Evolutionary conservation across 495 filamentous ascomycete species (phyloP).

Genomic region (Penicillium subrubescens): DNA sequence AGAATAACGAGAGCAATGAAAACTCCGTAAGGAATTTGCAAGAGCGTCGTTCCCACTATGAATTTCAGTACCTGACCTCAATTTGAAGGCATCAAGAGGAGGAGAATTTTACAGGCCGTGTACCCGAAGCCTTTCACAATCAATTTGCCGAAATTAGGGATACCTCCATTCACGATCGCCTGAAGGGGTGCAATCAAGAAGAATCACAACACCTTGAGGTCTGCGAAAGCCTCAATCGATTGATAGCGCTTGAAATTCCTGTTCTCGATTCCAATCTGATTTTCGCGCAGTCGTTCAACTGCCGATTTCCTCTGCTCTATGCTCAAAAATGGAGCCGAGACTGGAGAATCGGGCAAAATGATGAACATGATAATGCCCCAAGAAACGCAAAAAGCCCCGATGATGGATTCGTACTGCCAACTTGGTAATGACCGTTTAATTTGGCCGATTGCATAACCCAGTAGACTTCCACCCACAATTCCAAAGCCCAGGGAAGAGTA

Average conservation of each 20-base stretch:
- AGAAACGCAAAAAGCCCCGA: constrained; percentile 36
- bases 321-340: constrained; percentile 40
- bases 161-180: constrained; percentile 46
- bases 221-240: constrained; percentile 48
- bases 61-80: not conserved
- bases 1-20: constrained; percentile 56
- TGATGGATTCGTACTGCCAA: constrained; percentile 45
- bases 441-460: constrained; percentile 18
- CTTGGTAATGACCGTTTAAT: constrained; percentile 18
- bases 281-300: constrained; percentile 52
- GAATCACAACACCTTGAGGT: constrained; percentile 52
- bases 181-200: constrained; percentile 33
- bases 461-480: constrained; percentile 18
- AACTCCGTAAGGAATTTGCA: constrained; percentile 57
- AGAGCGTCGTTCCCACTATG: constrained; percentile 36
- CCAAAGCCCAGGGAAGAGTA: constrained; percentile 16
- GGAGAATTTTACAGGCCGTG: constrained; percentile 33
- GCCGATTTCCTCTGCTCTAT: constrained; percentile 49
- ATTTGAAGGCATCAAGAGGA: constrained; percentile 8
- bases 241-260: constrained; percentile 55
- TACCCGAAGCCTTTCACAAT: constrained; percentile 63
- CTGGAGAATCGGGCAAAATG: constrained; percentile 53
- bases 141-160: constrained; percentile 60
- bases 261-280: constrained; percentile 59
- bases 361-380: constrained; percentile 44